Conservation (phyloP, 2,329 filamentous ascomycete species). For the Trichoderma arundinaceum region DNA sequence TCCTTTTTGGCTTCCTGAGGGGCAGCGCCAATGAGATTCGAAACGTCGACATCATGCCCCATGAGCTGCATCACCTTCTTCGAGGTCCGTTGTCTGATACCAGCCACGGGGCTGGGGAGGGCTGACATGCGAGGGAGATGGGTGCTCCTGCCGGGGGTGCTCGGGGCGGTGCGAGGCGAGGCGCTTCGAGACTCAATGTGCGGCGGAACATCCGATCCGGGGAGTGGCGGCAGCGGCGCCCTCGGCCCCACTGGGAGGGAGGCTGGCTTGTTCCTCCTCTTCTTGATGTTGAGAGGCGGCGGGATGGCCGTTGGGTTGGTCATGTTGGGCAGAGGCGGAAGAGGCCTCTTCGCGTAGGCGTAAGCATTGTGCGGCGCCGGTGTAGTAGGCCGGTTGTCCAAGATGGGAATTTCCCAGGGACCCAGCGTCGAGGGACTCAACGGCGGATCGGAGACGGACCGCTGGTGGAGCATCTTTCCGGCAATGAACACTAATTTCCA, state of each 20-base stretch:
- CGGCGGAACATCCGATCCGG: not conserved
- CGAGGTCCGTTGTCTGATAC: constrained; percentile 39
- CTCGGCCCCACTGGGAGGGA: not conserved
- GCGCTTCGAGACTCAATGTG: constrained; percentile 8
- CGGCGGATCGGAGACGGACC: constrained; percentile 24
- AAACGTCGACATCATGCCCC: constrained; percentile 47
- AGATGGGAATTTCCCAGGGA: not conserved
- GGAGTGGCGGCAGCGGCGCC: not conserved
- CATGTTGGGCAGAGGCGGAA: constrained; percentile 20
- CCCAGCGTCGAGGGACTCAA: constrained; percentile 4
- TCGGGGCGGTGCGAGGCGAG: constrained; percentile 16
- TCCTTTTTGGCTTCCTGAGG: constrained; percentile 3
- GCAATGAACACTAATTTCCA: not conserved
- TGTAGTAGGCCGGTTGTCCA: constrained; percentile 6
- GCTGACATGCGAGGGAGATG: constrained; percentile 5
- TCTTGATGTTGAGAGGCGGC: constrained; percentile 31
- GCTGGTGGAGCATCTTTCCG: constrained; percentile 23
- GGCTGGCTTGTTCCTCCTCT: constrained; percentile 13
- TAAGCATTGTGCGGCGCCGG: constrained; percentile 20
- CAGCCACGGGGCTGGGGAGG: constrained; percentile 26
- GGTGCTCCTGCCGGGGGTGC: constrained; percentile 4
- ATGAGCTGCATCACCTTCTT: constrained; percentile 52
- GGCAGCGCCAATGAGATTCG: constrained; percentile 24
- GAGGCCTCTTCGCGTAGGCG: constrained; percentile 14
- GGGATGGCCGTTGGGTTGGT: constrained; percentile 4